Base-by-base conservation (phyloP, 768 basidiomycete species). In the Xerocomellus intermedius region DNA sequence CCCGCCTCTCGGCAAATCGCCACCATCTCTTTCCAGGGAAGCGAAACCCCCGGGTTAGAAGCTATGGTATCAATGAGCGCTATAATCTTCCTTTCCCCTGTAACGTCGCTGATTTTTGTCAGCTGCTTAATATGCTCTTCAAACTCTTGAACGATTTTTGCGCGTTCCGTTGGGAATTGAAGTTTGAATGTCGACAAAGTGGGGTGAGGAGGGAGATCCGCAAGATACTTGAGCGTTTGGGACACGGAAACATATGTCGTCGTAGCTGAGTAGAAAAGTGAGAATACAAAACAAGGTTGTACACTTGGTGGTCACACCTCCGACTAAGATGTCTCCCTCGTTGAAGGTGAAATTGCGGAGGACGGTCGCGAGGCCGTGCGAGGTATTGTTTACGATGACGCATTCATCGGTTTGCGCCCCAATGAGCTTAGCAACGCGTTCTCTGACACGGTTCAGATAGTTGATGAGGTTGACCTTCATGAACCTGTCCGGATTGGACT, bases 21-120 rank as follows among this genome's bases (percentile, higher is more conserved):
- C 1, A 87, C 82, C 68, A 91, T 77, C 54, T 82, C 79, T 66
- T 83, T 74, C 91, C 89, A 92, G 1, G 91, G 91, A 53, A 88
- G 70, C 3, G 73, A 64, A 7, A 80, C 75, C 0, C 84, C 89
- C 1, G 90, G 90, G 35, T 73, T 75, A 9, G 86, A 80, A 4
- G 74, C 69, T 44, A 94, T 86, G 32, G 75, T 71, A 65, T 94
- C 92, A 12, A 93, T 81, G 36, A 93, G 66, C 0, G 84, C 84
- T 21, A 91, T 74, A 5, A 89, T 76, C 67, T 84, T 82, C 45
- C 66, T 60, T 59, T 75, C 69, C 17, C 67, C 56, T 2, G 64
- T 58, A 2, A 54, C 52, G 4, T 64, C 56, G 36, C 62, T 49
- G 14, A 51, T 28, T 37, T 65, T 45, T 42, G 47, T 74, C 35